A percentile compares a stretch with the other conserved stretches of the same genome.
Evolutionary conservation across 257 asterid species (phyloP).

Genomic region (Jasminum sambac): DNA sequence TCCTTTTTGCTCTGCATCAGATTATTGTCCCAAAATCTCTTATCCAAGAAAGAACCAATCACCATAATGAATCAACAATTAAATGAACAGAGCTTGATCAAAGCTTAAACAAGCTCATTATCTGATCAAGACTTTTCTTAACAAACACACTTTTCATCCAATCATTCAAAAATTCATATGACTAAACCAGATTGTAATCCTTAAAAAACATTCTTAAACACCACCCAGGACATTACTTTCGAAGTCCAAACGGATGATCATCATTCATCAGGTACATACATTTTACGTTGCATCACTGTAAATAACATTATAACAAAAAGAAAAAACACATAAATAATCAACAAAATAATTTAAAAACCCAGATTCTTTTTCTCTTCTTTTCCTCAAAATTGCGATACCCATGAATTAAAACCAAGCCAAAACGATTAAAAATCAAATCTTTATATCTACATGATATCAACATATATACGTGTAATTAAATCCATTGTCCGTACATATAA

Average conservation of each 20-base stretch:
- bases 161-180: not conserved
- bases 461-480: not conserved
- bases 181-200: not conserved
- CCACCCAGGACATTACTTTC: not conserved
- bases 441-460: not conserved
- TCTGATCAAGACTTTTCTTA: not conserved
- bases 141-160: not conserved
- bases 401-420: not conserved
- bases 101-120: too few relatives aligned
- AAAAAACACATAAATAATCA: not conserved
- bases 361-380: constrained; percentile 4
- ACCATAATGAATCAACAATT: too few relatives aligned
- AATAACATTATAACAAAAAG: not conserved
- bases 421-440: not conserved
- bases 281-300: not conserved
- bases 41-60: not conserved
- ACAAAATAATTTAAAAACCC: not conserved
- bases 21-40: not conserved
- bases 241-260: not conserved
- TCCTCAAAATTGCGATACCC: not conserved
- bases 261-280: not conserved
- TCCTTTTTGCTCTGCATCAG: not conserved
- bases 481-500: not conserved
- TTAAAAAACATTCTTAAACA: not conserved
- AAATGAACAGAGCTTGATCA: too few relatives aligned